Percentiles rank a stretch among this genome's conserved stretches.
phyloP scores from a whole-genome alignment of 2,329 filamentous ascomycete genomes.

The Cercospora sojina region DNA sequence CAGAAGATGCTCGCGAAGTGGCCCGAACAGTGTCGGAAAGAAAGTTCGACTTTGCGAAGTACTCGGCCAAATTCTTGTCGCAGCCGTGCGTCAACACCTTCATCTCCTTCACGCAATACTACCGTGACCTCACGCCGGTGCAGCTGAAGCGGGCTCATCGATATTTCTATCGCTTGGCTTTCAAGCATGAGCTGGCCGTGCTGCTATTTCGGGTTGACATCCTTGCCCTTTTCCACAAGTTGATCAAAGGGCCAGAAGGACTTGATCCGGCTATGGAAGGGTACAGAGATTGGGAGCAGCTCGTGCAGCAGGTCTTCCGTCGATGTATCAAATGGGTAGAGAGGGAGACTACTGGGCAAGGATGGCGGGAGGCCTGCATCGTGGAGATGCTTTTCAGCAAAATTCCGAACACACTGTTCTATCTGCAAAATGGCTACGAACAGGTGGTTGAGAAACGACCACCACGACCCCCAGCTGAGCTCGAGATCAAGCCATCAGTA shows the following conservation, averaged over 20 bases:
- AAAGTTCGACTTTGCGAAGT: slow-evolving; percentile 89
- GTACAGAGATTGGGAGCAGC: slow-evolving; percentile 87
- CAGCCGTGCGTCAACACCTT: slow-evolving; percentile 90
- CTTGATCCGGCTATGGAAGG: slow-evolving; percentile 64
- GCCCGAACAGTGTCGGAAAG: slow-evolving; percentile 74
- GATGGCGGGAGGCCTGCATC: slow-evolving; percentile 73
- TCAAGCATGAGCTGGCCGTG: slow-evolving; percentile 89
- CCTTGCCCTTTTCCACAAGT: slow-evolving; percentile 79
- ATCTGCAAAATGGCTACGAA: slow-evolving; percentile 86
- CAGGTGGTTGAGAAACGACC: slow-evolving; percentile 68
- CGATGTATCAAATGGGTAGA: slow-evolving; percentile 76
- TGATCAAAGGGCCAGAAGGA: slow-evolving; percentile 84
- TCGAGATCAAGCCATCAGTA: slow-evolving; percentile 75
- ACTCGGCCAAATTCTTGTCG: slow-evolving; percentile 74
- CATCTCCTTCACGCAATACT: slow-evolving; percentile 73
- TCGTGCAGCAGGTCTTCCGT: slow-evolving; percentile 79
- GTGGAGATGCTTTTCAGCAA: slow-evolving; percentile 96
- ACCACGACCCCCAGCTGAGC: slow-evolving; percentile 70
- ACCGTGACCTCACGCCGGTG: slow-evolving; percentile 71
- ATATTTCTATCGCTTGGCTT: slow-evolving; percentile 89
- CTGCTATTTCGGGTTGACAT: slow-evolving; percentile 91
- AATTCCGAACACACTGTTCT: slow-evolving; percentile 76
- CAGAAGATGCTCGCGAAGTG: slow-evolving; percentile 70
- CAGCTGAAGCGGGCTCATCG: slow-evolving; percentile 91
- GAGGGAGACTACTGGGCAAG: slow-evolving; percentile 48